Evolutionary conservation across 148 eudicot species (phyloP).

Genomic region (Bassia scoparia): DNA sequence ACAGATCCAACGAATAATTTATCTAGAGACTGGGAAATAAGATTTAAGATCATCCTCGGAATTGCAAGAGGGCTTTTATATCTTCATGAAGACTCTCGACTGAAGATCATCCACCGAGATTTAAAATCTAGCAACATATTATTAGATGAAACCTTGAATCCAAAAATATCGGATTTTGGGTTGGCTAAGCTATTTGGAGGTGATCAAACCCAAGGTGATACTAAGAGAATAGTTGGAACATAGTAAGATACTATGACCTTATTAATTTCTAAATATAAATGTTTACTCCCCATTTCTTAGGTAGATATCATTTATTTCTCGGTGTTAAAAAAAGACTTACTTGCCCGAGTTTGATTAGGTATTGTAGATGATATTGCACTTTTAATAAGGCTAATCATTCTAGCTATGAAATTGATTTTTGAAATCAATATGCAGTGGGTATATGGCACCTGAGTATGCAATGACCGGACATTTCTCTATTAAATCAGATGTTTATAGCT

Average conservation of each 20-base stretch:
- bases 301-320: no score
- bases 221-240: conserved; percentile 24
- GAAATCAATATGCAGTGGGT: conserved; percentile 16
- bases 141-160: conserved; percentile 29
- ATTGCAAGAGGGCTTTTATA: conserved; percentile 20
- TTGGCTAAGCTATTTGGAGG: conserved; percentile 26
- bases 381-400: background rate
- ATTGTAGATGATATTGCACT: no score
- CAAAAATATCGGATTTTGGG: conserved; percentile 37
- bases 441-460: conserved; percentile 35
- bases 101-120: conserved; percentile 32
- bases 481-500: conserved; percentile 35
- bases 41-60: conserved; percentile 14
- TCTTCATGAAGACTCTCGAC: conserved; percentile 27
- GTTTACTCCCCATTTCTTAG: no score
- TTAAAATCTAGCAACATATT: conserved; percentile 28
- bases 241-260: conserved; percentile 1
- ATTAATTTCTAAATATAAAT: background rate
- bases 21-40: conserved; percentile 18
- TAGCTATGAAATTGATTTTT: no score
- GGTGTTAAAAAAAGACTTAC: no score
- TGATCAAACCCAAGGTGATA: conserved; percentile 23
- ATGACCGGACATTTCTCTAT: conserved; percentile 24
- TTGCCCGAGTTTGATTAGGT: background rate
- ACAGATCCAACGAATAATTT: conserved; percentile 20